A percentile compares a stretch with the other conserved stretches of the same genome.
phyloP scores from a whole-genome alignment of 805 yeast genomes.

The Jamesozyma jinghongensis region DNA sequence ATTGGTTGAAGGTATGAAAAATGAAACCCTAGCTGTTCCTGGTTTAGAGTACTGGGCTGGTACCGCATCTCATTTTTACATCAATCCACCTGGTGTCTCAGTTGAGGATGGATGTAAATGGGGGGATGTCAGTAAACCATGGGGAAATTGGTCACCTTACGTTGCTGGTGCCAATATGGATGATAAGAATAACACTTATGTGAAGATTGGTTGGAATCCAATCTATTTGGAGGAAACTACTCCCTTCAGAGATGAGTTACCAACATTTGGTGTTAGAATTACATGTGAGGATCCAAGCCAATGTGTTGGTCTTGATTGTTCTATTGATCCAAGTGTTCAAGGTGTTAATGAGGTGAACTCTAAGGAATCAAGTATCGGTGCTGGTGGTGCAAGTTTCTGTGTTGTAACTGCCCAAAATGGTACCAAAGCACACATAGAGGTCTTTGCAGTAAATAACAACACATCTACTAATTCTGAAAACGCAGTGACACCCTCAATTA shows the following conservation, averaged over 20 bases:
- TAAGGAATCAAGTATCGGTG: conserved; percentile 36
- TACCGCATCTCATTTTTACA: conserved; percentile 79
- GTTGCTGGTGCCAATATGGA: conserved; percentile 90
- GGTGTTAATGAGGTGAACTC: conserved; percentile 50
- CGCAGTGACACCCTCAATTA: not conserved
- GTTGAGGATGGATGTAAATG: conserved; percentile 72
- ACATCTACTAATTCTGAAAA: too few species aligned
- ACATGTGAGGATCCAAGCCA: conserved; percentile 60
- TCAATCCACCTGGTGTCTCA: conserved; percentile 77
- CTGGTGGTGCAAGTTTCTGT: conserved; percentile 73
- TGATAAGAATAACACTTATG: conserved; percentile 55
- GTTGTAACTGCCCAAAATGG: conserved; percentile 65
- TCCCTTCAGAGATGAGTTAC: conserved; percentile 45
- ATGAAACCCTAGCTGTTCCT: conserved; percentile 69
- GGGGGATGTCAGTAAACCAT: conserved; percentile 62
- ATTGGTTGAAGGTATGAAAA: conserved; percentile 36
- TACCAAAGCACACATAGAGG: conserved; percentile 62
- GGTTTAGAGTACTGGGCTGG: conserved; percentile 75
- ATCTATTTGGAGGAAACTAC: conserved; percentile 47
- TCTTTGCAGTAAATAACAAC: conserved; percentile 39
- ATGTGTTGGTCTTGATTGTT: conserved; percentile 75
- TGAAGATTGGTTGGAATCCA: conserved; percentile 90
- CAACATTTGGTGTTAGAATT: conserved; percentile 62
- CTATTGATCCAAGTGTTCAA: conserved; percentile 60
- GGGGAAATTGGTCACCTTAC: conserved; percentile 90